Evolutionary conservation across 2,329 filamentous ascomycete species (phyloP), one percentile per base, ranked within the genome.

Genomic region (Hypoxylon sp.): DNA sequence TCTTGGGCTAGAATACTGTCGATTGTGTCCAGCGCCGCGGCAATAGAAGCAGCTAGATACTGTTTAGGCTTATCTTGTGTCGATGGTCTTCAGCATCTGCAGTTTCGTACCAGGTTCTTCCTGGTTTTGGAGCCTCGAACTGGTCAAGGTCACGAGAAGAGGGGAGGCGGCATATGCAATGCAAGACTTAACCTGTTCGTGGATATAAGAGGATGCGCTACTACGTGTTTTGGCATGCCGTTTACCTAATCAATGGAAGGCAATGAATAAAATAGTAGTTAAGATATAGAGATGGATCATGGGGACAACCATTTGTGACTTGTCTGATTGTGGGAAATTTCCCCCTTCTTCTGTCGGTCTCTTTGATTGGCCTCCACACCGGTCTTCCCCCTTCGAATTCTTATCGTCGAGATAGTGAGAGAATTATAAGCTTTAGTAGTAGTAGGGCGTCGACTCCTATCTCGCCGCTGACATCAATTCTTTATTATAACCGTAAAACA

Each of bases 401-500:
- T 51, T 55, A 54, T 55, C 58, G n/a, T 51, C 26, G 19, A 54
- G 60, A 44, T 53, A 56, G 42, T 39, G 50, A 60, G 55, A 24
- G 50, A 52, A 59, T 39, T 33, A 22, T 42, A 58, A 51, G 33
- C 48, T 37, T 52, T 39, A 31, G 46, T 52, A 56, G 48, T 44
- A 35, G 35, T 53, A n/a, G n/a, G 17, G 29, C 31, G 35, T 55
- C 61, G 39, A 39, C 19, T 42, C 35, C 53, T 52, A 70, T 44
- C 51, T 70, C 54, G 56, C 58, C 65, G 65, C 61, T 55, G 50
- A 63, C 65, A 44, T 60, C 29, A 46, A 53, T 22, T 22, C 26
- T 56, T 14, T 33, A 55, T 63, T 70, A 66, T 62, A 65, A 47
- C 59, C 65, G 62, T 31, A 37, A 35, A 66, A 65, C 68, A 39